A percentile compares a stretch with the other conserved stretches of the same genome.
phyloP scores from a whole-genome alignment of 2,329 filamentous ascomycete species.

The Escovopsis sp. region DNA sequence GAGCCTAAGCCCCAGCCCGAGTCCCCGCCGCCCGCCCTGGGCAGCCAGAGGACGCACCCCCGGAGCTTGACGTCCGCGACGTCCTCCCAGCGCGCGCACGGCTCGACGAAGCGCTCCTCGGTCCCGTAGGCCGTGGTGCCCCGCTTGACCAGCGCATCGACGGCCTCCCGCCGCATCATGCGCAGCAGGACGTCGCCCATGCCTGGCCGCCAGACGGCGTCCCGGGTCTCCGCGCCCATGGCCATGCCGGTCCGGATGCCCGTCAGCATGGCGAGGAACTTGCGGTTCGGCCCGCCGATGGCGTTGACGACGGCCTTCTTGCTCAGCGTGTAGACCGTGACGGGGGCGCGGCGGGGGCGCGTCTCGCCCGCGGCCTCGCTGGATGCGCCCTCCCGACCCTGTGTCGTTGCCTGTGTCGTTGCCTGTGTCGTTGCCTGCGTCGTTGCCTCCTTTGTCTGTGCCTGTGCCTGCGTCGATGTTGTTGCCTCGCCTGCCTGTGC shows the following conservation, averaged over 20 bases:
- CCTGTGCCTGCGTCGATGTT: too few species aligned
- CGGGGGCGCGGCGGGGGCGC: slow-evolving; percentile 7
- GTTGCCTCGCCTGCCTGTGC: background rate
- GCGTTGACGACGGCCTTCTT: slow-evolving; percentile 17
- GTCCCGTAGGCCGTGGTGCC: slow-evolving; percentile 7
- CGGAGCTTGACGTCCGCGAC: slow-evolving; percentile 24
- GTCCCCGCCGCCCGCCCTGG: slow-evolving; percentile 6
- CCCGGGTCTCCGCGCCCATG: slow-evolving; percentile 2
- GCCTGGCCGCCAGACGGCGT: slow-evolving; percentile 27
- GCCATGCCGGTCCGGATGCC: slow-evolving; percentile 15
- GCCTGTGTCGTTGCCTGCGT: too few species aligned
- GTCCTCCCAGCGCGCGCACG: slow-evolving; percentile 29
- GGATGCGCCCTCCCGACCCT: too few species aligned
- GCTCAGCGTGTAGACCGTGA: slow-evolving; percentile 15
- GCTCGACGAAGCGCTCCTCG: slow-evolving; percentile 25
- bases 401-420: too few species aligned
- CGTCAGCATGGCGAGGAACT: slow-evolving; percentile 8
- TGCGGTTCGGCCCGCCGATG: slow-evolving; percentile 8
- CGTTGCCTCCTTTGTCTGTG: too few species aligned
- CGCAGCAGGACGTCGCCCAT: slow-evolving; percentile 40
- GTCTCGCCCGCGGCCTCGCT: background rate
- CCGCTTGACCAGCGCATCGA: slow-evolving; percentile 26
- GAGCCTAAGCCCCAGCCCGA: slow-evolving; percentile 4
- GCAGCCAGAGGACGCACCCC: slow-evolving; percentile 32
- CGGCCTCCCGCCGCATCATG: slow-evolving; percentile 32